phyloP scores from a whole-genome alignment of 1,284 basidiomycete species.

The Apiotrichum montevideense region DNA sequence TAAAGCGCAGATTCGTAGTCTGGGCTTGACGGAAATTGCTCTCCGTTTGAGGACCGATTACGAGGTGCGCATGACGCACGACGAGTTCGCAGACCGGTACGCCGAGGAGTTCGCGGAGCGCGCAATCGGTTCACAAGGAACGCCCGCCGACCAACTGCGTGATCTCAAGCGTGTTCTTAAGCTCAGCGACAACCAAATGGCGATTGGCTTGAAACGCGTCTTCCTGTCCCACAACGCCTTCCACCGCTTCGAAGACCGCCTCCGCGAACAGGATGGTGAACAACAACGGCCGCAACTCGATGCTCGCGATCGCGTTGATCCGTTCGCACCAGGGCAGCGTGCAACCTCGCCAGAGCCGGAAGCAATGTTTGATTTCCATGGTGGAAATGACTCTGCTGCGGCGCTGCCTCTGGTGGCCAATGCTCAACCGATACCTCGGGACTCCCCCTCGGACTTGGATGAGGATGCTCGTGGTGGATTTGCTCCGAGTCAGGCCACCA shows the following conservation, averaged over 20 bases:
- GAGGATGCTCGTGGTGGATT: constrained; percentile 66
- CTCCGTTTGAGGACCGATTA: constrained; percentile 60
- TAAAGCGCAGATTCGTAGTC: constrained; percentile 81
- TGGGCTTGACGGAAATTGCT: constrained; percentile 73
- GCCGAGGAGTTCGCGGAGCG: constrained; percentile 51
- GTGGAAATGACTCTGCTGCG: constrained; percentile 39
- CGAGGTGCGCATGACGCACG: constrained; percentile 77
- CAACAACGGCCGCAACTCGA: constrained; percentile 51
- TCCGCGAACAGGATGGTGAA: constrained; percentile 74
- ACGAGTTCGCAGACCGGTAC: constrained; percentile 84
- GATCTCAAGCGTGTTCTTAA: constrained; percentile 57
- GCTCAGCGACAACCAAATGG: constrained; percentile 67
- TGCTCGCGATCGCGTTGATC: constrained; percentile 57
- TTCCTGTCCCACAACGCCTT: constrained; percentile 85
- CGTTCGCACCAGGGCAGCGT: constrained; percentile 51
- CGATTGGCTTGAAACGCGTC: constrained; percentile 75
- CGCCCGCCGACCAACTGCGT: constrained; percentile 42
- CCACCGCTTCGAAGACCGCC: constrained; percentile 80
- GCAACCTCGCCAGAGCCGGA: constrained; percentile 43
- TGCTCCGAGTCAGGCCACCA: constrained; percentile 60
- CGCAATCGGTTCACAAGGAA: constrained; percentile 44
- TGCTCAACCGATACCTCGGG: constrained; percentile 65
- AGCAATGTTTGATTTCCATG: constrained; percentile 18
- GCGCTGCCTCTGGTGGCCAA: constrained; percentile 65
- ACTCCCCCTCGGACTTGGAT: constrained; percentile 51